phyloP scores from a whole-genome alignment of 371 early-diverging fungal genomes.

The Mucor mucedo region DNA sequence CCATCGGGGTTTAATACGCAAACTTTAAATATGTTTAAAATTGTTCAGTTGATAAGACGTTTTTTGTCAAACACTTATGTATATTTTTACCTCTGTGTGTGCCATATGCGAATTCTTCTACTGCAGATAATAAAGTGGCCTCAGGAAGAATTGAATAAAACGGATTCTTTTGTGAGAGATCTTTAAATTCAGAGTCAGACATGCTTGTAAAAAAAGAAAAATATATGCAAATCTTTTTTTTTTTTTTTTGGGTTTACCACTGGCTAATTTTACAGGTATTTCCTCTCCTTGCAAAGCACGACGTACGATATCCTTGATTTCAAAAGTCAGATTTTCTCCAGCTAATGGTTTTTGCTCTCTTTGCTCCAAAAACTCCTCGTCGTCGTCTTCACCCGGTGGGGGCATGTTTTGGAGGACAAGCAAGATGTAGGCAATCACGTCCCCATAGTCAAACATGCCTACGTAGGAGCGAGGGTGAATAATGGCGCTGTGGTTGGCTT shows the following conservation, averaged over 20 bases:
- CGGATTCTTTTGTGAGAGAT: constrained; percentile 83
- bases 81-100: constrained; percentile 70
- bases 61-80: not conserved
- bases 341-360: not conserved
- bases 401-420: constrained; percentile 41
- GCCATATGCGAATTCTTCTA: constrained; percentile 77
- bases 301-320: constrained; percentile 65
- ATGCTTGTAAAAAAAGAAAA: not conserved
- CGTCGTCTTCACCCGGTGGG: constrained; percentile 18
- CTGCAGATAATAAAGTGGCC: constrained; percentile 73
- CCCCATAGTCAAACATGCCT: constrained; percentile 90
- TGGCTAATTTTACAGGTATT: constrained; percentile 71
- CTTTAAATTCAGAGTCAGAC: constrained; percentile 29
- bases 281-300: constrained; percentile 58
- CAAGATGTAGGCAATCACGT: constrained; percentile 61
- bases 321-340: constrained; percentile 33
- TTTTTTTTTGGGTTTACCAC: constrained; percentile 38
- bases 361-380: too few species aligned
- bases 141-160: constrained; percentile 83
- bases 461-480: constrained; percentile 54
- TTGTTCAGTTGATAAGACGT: too few species aligned
- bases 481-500: constrained; percentile 17
- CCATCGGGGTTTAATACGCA: constrained; percentile 63
- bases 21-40: constrained; percentile 35
- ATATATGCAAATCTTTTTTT: constrained; percentile 3